Percentiles rank a stretch among this genome's conserved stretches.
Conservation (phyloP, 148 eudicot species). For the Spergularia bocconei region DNA sequence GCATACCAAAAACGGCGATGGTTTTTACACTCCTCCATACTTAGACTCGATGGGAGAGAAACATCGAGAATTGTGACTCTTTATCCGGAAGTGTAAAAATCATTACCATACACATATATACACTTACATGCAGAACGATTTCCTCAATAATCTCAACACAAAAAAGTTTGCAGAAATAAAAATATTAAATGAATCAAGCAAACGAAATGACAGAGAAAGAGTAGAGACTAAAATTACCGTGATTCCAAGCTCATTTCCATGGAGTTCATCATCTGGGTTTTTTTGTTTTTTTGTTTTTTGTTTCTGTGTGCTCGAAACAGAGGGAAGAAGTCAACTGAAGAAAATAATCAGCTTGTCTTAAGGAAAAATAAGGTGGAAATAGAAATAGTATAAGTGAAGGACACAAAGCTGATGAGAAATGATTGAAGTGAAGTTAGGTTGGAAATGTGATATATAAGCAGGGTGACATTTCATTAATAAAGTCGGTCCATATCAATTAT, state of each 20-base stretch:
- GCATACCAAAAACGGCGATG: no score
- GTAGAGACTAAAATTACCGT: not conserved
- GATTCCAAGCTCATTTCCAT: slow-evolving; percentile 18
- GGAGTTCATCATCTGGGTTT: not conserved
- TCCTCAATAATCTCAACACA: not conserved
- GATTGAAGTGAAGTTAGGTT: slow-evolving; percentile 1
- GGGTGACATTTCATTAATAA: slow-evolving; percentile 11
- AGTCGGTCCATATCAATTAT: slow-evolving; percentile 2
- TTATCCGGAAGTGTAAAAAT: no score
- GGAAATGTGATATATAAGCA: slow-evolving; percentile 19
- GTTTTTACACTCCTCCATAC: no score
- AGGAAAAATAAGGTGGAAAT: not conserved
- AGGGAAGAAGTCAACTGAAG: not conserved
- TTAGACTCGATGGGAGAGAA: no score
- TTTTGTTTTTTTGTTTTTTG: no score
- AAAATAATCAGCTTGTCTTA: not conserved
- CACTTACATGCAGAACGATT: not conserved
- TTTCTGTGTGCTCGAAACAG: not conserved
- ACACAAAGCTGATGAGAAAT: not conserved
- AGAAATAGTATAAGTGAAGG: not conserved
- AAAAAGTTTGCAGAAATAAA: not conserved
- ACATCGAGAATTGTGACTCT: no score
- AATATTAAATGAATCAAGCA: not conserved
- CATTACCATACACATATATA: no score
- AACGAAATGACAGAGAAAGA: not conserved